Conservation (phyloP, 2,329 filamentous ascomycete species). For the Ophiostoma tasmaniense region DNA sequence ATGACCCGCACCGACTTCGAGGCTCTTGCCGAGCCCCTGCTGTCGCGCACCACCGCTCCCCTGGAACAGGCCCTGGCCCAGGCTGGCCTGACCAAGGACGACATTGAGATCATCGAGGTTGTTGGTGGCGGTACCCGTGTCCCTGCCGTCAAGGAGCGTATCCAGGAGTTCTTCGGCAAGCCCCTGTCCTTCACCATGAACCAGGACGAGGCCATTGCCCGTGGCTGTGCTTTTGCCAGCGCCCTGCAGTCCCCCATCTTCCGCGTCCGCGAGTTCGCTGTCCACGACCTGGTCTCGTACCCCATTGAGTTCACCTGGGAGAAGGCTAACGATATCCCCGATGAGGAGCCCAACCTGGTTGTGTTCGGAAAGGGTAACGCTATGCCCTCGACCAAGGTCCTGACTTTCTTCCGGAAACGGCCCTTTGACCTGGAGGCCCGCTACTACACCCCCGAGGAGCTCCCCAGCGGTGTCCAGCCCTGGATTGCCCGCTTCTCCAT, state of each 20-base stretch:
- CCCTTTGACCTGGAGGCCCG: constrained; percentile 92
- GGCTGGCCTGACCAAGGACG: constrained; percentile 80
- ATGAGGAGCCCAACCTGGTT: constrained; percentile 93
- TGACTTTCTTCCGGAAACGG: constrained; percentile 98
- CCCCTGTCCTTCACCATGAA: constrained; percentile 90
- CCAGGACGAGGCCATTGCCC: constrained; percentile 93
- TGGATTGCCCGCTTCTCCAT: constrained; percentile 98
- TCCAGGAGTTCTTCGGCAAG: constrained; percentile 89
- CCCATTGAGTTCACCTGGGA: constrained; percentile 99
- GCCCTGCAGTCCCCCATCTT: constrained; percentile 96
- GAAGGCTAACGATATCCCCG: constrained; percentile 94
- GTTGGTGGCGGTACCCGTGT: constrained; percentile 93
- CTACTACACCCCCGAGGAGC: constrained; percentile 76
- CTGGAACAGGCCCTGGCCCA: constrained; percentile 91
- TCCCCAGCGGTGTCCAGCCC: constrained; percentile 83
- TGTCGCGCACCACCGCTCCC: constrained; percentile 62
- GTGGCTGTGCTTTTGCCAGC: constrained; percentile 94
- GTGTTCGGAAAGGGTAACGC: constrained; percentile 97
- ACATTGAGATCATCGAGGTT: constrained; percentile 89
- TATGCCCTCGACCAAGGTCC: constrained; percentile 96
- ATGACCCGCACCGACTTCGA: constrained; percentile 93
- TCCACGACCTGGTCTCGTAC: constrained; percentile 96
- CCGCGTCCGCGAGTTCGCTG: constrained; percentile 94
- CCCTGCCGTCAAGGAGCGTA: constrained; percentile 80
- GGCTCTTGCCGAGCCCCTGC: constrained; percentile 75